These are phyloP conservation scores for Capsella rubella DNA, from an alignment of 441 rosid species.

Conservation along the genomic window DNA sequence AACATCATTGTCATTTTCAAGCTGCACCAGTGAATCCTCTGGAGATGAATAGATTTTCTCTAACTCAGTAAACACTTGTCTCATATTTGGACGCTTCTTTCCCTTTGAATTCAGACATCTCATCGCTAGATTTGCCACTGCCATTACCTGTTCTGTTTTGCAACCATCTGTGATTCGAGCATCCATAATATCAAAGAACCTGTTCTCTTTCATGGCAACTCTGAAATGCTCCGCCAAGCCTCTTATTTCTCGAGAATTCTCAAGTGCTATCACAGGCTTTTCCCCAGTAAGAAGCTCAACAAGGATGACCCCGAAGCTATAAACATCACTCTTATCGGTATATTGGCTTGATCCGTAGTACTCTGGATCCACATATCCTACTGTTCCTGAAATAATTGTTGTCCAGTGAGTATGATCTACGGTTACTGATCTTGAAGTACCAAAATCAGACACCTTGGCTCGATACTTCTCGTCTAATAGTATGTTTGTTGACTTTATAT, in stretches of 20 bases:
- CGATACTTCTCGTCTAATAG: conserved; percentile 59
- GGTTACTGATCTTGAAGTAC: conserved; percentile 64
- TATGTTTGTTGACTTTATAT: conserved; percentile 73
- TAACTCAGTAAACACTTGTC: conserved; percentile 40
- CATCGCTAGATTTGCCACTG: conserved; percentile 43
- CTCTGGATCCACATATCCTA: conserved; percentile 78
- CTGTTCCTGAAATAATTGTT: conserved; percentile 72
- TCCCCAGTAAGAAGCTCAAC: conserved; percentile 69
- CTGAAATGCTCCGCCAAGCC: conserved; percentile 12
- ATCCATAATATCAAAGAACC: conserved; percentile 27
- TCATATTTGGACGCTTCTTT: conserved; percentile 45
- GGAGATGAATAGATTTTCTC: conserved; percentile 23
- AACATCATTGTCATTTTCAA: neutral
- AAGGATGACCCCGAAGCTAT: conserved; percentile 69
- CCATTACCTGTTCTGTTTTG: conserved; percentile 39
- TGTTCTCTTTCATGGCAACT: too few relatives aligned
- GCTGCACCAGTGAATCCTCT: neutral
- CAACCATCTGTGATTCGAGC: conserved; percentile 29
- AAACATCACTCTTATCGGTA: conserved; percentile 66
- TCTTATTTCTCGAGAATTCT: conserved; percentile 10
- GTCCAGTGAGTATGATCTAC: conserved; percentile 63
- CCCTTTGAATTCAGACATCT: conserved; percentile 45
- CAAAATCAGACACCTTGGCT: conserved; percentile 73
- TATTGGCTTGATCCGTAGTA: conserved; percentile 63
- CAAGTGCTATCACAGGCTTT: conserved; percentile 48